Base-by-base conservation (phyloP, 2,329 filamentous ascomycete species). In the Penicillium sp. region DNA sequence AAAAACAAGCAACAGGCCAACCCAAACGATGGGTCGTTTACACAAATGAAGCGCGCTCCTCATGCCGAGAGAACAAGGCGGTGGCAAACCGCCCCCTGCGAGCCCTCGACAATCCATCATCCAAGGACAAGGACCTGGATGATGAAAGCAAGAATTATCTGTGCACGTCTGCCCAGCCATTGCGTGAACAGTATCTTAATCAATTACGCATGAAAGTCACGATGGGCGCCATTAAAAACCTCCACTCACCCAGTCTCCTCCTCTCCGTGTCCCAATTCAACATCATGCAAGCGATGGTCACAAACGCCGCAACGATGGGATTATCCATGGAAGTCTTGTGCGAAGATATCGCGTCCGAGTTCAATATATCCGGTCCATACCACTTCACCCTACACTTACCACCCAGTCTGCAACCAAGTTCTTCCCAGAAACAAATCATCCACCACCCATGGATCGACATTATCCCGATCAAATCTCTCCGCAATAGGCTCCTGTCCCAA, bases 391-490 rank as follows among this genome's bases (percentile, higher is more conserved):
- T 58, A 1, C 34, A 52, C 8, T 33, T 64, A 3, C 61, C 61
- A 29, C 54, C 61, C 14, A 60, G 58, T 51, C 16, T 64, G 4
- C 47, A 53, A 19, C 61, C 61, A 14, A 63, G 52, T 9, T 45
- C 48, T 10, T 36, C 49, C 10, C 61, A 64, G 24, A 59, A 34
- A 13, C 24, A 34, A 10, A 54, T 63, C 11, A 53, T 63, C 8
- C 69, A 71, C 36, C 65, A 67, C 21, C 65, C 67, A 2, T 71
- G 69, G 67, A 58, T 71, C 21, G 69, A 71, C 26, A 31, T 71
- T 4, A 55, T 70, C 16, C 67, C 67, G 2, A 47, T 70, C 0
- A 39, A 55, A 1, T 58, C 59, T 3, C 51, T 71, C 3, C 61
- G 69, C 7, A 61, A 71, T 36, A 55, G 57, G 2, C 34, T 71